Percentiles rank a stretch among this genome's conserved stretches.
Conservation (phyloP, 192 early-diverging fungal genomes). For the Gonapodya sp. region DNA sequence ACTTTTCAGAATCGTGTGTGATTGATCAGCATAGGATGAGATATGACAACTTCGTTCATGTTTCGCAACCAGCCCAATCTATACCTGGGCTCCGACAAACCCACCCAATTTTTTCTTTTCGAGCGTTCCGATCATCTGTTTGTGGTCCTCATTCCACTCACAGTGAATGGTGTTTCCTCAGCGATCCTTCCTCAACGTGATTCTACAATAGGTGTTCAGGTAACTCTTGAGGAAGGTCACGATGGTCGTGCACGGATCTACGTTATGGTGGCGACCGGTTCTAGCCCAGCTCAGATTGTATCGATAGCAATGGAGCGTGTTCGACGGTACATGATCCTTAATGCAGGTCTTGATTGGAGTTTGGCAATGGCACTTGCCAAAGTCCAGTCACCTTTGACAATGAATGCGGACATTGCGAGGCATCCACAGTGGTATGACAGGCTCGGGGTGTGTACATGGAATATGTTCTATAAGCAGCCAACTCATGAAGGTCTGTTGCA, state of each 20-base stretch:
- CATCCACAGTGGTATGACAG: not conserved
- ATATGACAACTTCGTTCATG: not conserved
- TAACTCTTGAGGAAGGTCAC: not conserved
- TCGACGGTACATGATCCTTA: not conserved
- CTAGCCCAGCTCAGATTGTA: not conserved
- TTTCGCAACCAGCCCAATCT: not conserved
- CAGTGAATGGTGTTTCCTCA: not conserved
- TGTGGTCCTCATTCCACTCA: not conserved
- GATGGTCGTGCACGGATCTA: slow-evolving; percentile 3
- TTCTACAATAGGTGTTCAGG: not conserved
- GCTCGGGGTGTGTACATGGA: slow-evolving; percentile 7
- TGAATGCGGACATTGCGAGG: not conserved
- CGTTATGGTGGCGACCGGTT: not conserved
- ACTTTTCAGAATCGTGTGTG: too few relatives aligned
- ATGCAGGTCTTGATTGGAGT: not conserved
- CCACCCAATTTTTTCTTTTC: slow-evolving; percentile 4
- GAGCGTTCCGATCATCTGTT: slow-evolving; percentile 4
- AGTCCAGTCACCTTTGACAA: not conserved
- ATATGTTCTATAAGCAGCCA: slow-evolving; percentile 7
- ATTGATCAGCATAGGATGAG: too few relatives aligned
- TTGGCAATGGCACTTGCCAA: not conserved
- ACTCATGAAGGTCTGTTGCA: not conserved
- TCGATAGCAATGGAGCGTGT: not conserved
- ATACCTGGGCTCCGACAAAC: slow-evolving; percentile 2
- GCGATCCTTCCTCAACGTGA: slow-evolving; percentile 1